These are phyloP conservation scores for Saitozyma sp. DNA, from an alignment of 768 basidiomycete species.

Conservation along the genomic window DNA sequence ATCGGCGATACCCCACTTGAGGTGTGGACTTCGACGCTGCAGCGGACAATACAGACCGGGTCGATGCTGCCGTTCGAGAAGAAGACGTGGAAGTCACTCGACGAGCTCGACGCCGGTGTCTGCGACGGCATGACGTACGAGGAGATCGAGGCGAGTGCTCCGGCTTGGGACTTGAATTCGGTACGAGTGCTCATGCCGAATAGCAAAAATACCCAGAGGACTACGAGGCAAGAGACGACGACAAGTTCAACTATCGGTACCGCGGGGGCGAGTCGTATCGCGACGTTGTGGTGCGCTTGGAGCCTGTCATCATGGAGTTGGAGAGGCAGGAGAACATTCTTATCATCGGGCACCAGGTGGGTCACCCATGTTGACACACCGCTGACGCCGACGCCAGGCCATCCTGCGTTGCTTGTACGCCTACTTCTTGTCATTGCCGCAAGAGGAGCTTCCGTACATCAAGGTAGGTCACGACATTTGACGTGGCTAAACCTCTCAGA, in stretches of 20 bases:
- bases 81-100: constrained; percentile 96
- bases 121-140: constrained; percentile 99
- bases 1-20: constrained; percentile 86
- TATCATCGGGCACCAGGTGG: constrained; percentile 90
- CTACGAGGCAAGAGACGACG: constrained; percentile 95
- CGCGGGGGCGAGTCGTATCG: constrained; percentile 95
- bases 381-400: constrained; percentile 55
- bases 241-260: constrained; percentile 99
- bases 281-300: constrained; percentile 90
- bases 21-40: constrained; percentile 98
- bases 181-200: background rate
- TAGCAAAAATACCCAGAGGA: constrained; percentile 93
- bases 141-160: constrained; percentile 79
- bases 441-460: constrained; percentile 94
- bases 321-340: constrained; percentile 97
- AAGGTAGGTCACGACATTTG: constrained; percentile 61
- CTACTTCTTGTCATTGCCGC: constrained; percentile 81
- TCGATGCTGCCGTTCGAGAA: constrained; percentile 79
- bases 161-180: background rate
- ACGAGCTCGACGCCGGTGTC: constrained; percentile 97
- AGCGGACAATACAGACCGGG: constrained; percentile 88
- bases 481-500: constrained; percentile 11
- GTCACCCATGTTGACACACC: constrained; percentile 29
- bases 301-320: constrained; percentile 98
- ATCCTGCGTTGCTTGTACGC: constrained; percentile 67